Evolutionary conservation across 441 rosid species (phyloP), one percentile per base, ranked within the genome.

Genomic region (Eutrema salsugineum): DNA sequence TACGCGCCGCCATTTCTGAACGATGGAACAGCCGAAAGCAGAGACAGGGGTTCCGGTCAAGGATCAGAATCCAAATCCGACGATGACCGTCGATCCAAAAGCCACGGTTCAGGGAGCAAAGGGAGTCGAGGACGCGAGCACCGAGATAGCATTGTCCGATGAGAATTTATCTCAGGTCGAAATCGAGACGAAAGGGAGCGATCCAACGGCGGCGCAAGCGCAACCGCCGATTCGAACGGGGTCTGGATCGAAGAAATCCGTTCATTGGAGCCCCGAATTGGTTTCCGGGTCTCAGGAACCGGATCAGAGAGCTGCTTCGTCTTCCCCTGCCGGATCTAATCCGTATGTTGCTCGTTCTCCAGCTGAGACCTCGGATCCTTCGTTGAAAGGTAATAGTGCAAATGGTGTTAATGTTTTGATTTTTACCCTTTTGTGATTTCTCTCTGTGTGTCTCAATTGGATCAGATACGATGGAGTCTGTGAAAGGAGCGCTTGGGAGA

Each of bases 211-310:
- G 5, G 17, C 8, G 32, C 6, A 79, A 57, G 40, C 54, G 33
- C 70, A 79, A 51, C 16, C 78, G 47, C 68, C 76, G 14, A 58
- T 49, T 63, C 82, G 81, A 8, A 46, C 69, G 17, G 56, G 70
- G 58, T 77, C 92, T 36, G 83, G 71, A 38, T 77, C 78, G 69
- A 87, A 78, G 83, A 92, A 92, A 73, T 81, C 90, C 69, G 95
- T 90, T 11, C 87, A 75, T 51, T 89, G 98, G 98, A 88, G 88
- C 77, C 88, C 97, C 63, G 92, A 85, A 42, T 82, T 90, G 88
- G 93, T 90, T 11, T 68, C 84, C 16, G 90, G 81, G 54, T 81
- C 96, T 30, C 86, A 78, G 60, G 78, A 78, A 82, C 30, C 73
- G 73, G 72, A 69, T 62, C 68, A 73, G 43, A 67, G 54, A n/a